phyloP scores from a whole-genome alignment of 2,329 filamentous ascomycete genomes.

The Neurospora crassa region DNA sequence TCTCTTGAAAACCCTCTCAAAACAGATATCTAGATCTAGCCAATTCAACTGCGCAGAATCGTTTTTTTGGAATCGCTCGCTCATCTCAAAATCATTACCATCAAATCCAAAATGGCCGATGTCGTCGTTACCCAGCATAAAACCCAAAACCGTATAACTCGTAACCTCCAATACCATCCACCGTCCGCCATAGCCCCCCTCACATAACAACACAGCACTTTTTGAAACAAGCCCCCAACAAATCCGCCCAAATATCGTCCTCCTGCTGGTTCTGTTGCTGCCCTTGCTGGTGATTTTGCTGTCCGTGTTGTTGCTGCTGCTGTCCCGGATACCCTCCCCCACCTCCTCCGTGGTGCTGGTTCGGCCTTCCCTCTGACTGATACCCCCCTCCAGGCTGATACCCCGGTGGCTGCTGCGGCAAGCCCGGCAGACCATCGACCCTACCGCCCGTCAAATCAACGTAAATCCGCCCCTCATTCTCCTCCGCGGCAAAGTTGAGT shows the following conservation, averaged over 20 bases:
- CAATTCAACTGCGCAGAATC: background rate
- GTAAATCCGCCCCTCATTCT: conserved; percentile 82
- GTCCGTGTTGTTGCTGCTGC: conserved; percentile 26
- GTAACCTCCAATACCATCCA: background rate
- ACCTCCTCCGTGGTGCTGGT: conserved; percentile 18
- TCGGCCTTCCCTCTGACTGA: conserved; percentile 24
- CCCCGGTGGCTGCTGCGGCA: conserved; percentile 35
- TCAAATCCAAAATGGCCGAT: background rate
- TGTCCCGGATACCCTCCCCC: conserved; percentile 6
- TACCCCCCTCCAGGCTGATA: conserved; percentile 22
- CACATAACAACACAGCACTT: conserved; percentile 70
- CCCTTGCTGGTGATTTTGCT: conserved; percentile 19
- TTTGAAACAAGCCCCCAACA: conserved; percentile 32
- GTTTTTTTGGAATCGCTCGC: background rate
- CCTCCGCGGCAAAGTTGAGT: conserved; percentile 74
- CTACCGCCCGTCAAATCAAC: conserved; percentile 72
- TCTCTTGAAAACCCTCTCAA: background rate
- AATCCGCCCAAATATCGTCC: conserved; percentile 6
- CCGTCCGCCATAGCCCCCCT: background rate
- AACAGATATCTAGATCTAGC: background rate
- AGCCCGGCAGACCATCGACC: conserved; percentile 33
- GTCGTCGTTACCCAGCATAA: background rate
- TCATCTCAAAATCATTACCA: background rate
- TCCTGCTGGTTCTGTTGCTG: conserved; percentile 30
- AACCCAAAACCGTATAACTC: background rate